phyloP scores from a whole-genome alignment of 441 rosid genomes.

The Lepidium campestre region DNA sequence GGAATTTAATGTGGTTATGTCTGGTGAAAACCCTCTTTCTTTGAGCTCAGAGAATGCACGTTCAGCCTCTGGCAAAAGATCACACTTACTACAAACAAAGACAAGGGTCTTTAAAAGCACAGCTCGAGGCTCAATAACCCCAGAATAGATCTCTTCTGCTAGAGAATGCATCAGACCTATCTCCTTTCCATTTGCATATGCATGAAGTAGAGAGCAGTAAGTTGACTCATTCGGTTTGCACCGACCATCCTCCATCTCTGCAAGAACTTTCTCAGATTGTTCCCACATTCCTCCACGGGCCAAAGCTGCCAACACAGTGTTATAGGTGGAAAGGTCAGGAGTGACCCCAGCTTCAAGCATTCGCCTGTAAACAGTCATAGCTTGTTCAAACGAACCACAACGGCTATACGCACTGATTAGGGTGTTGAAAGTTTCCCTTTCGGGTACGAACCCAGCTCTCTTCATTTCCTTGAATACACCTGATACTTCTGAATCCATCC shows the following conservation, averaged over 20 bases:
- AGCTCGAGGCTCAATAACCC: constrained; percentile 58
- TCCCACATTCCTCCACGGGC: constrained; percentile 96
- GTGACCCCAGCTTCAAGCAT: constrained; percentile 82
- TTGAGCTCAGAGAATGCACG: constrained; percentile 71
- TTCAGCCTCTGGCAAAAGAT: constrained; percentile 66
- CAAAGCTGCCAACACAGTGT: constrained; percentile 86
- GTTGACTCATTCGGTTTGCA: constrained; percentile 88
- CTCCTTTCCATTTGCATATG: constrained; percentile 83
- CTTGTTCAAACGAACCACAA: constrained; percentile 82
- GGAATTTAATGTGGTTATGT: constrained; percentile 69
- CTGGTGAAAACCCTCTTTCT: constrained; percentile 67
- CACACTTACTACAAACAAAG: constrained; percentile 79
- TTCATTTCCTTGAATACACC: constrained; percentile 96
- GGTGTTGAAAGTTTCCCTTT: constrained; percentile 88
- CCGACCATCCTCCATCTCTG: constrained; percentile 67
- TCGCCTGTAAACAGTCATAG: constrained; percentile 72
- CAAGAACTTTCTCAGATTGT: constrained; percentile 74
- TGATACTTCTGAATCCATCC: constrained; percentile 81
- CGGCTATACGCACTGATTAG: constrained; percentile 87
- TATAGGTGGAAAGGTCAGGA: constrained; percentile 85
- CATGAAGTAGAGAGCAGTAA: constrained; percentile 80
- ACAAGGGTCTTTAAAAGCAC: constrained; percentile 84
- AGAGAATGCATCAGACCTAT: constrained; percentile 67
- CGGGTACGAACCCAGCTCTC: constrained; percentile 88
- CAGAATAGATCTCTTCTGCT: constrained; percentile 77